Evolutionary conservation across 2,329 filamentous ascomycete genomes (phyloP).

Genomic region (Colletotrichum cuscutae): DNA sequence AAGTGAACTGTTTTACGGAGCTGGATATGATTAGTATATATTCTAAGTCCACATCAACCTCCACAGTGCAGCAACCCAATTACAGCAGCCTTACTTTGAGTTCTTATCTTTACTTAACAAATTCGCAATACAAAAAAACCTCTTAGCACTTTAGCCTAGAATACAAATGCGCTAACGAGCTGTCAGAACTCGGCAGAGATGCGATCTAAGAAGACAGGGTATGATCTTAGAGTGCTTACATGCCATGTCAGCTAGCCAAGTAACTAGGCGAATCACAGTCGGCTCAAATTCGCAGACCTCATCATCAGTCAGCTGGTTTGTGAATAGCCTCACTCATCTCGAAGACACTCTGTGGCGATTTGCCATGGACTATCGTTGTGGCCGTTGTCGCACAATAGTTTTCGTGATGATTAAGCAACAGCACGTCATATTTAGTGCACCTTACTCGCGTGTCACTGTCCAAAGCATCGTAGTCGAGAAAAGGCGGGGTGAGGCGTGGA

Average conservation of each 20-base stretch:
- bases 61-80: too few species aligned
- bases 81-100: neutral
- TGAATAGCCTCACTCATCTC: neutral
- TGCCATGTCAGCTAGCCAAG: neutral
- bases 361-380: neutral
- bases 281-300: too few species aligned
- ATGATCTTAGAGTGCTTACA: neutral
- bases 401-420: neutral
- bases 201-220: too few species aligned
- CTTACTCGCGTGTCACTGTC: neutral
- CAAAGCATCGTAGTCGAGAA: neutral
- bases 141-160: neutral
- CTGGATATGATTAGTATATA: too few species aligned
- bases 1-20: too few species aligned
- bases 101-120: neutral
- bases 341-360: too few species aligned
- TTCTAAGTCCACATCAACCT: too few species aligned
- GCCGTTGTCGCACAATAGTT: neutral
- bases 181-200: neutral
- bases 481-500: neutral
- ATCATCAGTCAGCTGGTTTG: too few species aligned
- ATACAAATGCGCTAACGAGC: neutral
- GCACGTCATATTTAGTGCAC: neutral
- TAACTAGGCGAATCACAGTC: too few species aligned
- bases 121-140: neutral